Evolutionary conservation across 208 protist genomes (phyloP).

Genomic region (Angomonas ambiguus): DNA sequence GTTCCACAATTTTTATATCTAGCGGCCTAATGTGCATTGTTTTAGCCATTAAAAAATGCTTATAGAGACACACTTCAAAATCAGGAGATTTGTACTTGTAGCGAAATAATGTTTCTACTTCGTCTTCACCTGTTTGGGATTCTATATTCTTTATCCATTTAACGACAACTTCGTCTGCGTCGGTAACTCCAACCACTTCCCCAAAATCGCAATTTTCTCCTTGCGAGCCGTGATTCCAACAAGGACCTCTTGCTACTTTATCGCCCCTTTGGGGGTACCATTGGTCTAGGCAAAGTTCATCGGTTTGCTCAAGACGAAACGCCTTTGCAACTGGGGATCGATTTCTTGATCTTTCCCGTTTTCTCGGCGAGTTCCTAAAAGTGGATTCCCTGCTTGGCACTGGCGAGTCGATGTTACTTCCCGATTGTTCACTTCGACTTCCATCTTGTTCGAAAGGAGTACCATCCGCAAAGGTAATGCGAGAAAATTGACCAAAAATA

Average conservation of each 20-base stretch:
- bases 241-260: conserved; percentile 63
- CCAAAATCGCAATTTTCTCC: conserved; percentile 67
- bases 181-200: conserved; percentile 59
- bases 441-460: background rate
- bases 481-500: conserved; percentile 42
- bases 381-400: background rate
- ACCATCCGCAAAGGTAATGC: background rate
- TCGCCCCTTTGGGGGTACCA: conserved; percentile 66
- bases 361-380: background rate
- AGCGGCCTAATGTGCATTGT: conserved; percentile 33
- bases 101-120: conserved; percentile 39
- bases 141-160: conserved; percentile 65
- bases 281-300: conserved; percentile 13
- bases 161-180: conserved; percentile 50
- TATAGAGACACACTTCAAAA: conserved; percentile 64
- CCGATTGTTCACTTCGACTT: background rate
- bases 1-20: conserved; percentile 55
- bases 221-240: conserved; percentile 57
- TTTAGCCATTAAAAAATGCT: conserved; percentile 42
- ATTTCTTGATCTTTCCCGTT: background rate
- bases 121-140: conserved; percentile 13
- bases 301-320: conserved; percentile 7
- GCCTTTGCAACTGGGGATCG: conserved; percentile 12
- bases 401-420: background rate
- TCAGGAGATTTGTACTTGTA: conserved; percentile 58